Conservation (phyloP, 1,284 basidiomycete species). For the Phellopilus nigrolimitatus region DNA sequence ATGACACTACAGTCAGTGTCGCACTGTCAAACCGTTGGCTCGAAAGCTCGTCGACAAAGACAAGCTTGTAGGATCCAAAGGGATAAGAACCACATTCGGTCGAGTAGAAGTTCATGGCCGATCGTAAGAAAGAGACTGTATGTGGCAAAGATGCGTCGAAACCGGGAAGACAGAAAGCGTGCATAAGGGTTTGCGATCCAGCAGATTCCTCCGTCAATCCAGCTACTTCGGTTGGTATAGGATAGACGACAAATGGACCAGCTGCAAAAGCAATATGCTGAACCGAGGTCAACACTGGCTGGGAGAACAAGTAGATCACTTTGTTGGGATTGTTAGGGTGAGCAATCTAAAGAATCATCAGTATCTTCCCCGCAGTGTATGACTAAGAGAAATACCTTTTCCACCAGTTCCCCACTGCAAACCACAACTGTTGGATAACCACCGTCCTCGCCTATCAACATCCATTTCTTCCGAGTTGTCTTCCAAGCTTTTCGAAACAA, state of each 20-base stretch:
- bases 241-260: constrained; percentile 85
- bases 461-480: constrained; percentile 48
- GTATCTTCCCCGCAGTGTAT: constrained; percentile 20
- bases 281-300: constrained; percentile 83
- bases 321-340: constrained; percentile 95
- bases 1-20: constrained; percentile 77
- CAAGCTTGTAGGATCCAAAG: constrained; percentile 90
- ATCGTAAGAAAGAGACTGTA: constrained; percentile 76
- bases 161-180: constrained; percentile 91
- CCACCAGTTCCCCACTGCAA: constrained; percentile 90
- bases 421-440: constrained; percentile 80
- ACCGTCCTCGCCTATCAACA: constrained; percentile 52
- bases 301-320: constrained; percentile 91
- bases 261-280: constrained; percentile 97
- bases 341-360: constrained; percentile 54
- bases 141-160: constrained; percentile 66
- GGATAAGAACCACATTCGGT: constrained; percentile 96
- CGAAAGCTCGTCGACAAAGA: constrained; percentile 91
- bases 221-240: constrained; percentile 60
- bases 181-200: constrained; percentile 78
- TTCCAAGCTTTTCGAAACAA: constrained; percentile 85
- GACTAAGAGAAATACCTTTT: constrained; percentile 57
- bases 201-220: constrained; percentile 56
- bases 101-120: constrained; percentile 89
- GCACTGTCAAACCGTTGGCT: constrained; percentile 79